Evolutionary conservation across 1,139 yeast genomes (phyloP), one percentile per base, ranked within the genome.

Genomic region (Blastobotrys capitulatus): DNA sequence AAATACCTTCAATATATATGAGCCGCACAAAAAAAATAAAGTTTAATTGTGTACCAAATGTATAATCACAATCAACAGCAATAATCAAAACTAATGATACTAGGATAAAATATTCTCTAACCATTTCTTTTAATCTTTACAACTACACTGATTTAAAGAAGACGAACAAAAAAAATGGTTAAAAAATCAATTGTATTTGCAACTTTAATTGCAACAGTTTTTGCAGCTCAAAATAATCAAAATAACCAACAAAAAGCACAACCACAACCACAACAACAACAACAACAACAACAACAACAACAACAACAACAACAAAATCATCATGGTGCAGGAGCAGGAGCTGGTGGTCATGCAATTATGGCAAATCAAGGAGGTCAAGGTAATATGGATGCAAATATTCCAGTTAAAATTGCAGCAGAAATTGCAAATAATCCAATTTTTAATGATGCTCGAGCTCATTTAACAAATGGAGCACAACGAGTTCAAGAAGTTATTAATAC

Each of bases 381-480:
- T 12, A 29, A 29, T 29, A 13, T 22, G 25, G 25, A 22, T 22
- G 25, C 32, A 10, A 13, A 13, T 29, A 29, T 29, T 10, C 32
- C 32, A 22, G 25, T 22, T 13, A 29, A 29, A 29, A 29, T 29
- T 13, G 32, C 32, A 10, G 5, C 32, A 12, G 32, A 35, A 35
- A 9, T 35, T 9, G 26, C 19, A 32, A 18, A 39, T 13, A n/a
- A n/a, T 18, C 42, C 42, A 7, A 20, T 26, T 13, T 13, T 37
- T 22, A 20, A 22, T 8, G 40, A 37, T 19, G 26, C 40, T 3
- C 3, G 26, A 8, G 16, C 31, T 8, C 42, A 39, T 19, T 5
- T 39, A 47, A 52, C 53, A 46, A 65, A 59, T 49, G 58, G 57
- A 20, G 55, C 54, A 36, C 62, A 58, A 44, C 49, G 58, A 6